Conservation (phyloP, 2,329 filamentous ascomycete species). For the Fusarium subtropicale region DNA sequence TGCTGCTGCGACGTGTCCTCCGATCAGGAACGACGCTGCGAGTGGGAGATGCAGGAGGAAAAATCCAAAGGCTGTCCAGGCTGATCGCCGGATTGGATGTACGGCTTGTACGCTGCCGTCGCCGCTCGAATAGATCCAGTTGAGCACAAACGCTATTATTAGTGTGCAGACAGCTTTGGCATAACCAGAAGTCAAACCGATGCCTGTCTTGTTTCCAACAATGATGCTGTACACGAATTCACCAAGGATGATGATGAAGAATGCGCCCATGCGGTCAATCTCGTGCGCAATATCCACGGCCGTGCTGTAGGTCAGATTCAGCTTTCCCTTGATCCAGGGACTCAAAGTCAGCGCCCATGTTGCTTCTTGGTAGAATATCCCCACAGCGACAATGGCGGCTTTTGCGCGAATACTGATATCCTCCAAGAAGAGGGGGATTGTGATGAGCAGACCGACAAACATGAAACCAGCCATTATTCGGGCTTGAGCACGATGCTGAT, state of each 20-base stretch:
- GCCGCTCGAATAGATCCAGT: conserved; percentile 62
- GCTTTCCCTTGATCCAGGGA: conserved; percentile 56
- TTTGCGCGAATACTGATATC: conserved; percentile 55
- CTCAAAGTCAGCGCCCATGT: conserved; percentile 59
- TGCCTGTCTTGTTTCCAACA: conserved; percentile 59
- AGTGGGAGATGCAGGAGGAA: conserved; percentile 59
- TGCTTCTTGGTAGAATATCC: conserved; percentile 56
- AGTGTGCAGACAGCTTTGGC: conserved; percentile 61
- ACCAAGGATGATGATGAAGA: conserved; percentile 64
- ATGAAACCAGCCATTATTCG: conserved; percentile 58
- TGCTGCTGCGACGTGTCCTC: conserved; percentile 59
- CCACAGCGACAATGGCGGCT: conserved; percentile 56
- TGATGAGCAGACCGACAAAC: conserved; percentile 55
- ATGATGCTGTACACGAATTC: conserved; percentile 63
- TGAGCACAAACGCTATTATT: conserved; percentile 62
- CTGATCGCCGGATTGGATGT: conserved; percentile 59
- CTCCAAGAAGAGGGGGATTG: conserved; percentile 59
- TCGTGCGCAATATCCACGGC: conserved; percentile 63
- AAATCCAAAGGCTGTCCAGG: conserved; percentile 59
- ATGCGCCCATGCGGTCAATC: conserved; percentile 62
- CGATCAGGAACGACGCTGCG: conserved; percentile 59
- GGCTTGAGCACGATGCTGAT: conserved; percentile 60
- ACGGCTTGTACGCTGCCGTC: conserved; percentile 58
- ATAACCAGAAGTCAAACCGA: conserved; percentile 58
- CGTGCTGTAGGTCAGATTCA: conserved; percentile 59